Evolutionary conservation across 192 early-diverging fungal genomes (phyloP), one percentile per base, ranked within the genome.

Genomic region (Rhizoclosmatium sp.): DNA sequence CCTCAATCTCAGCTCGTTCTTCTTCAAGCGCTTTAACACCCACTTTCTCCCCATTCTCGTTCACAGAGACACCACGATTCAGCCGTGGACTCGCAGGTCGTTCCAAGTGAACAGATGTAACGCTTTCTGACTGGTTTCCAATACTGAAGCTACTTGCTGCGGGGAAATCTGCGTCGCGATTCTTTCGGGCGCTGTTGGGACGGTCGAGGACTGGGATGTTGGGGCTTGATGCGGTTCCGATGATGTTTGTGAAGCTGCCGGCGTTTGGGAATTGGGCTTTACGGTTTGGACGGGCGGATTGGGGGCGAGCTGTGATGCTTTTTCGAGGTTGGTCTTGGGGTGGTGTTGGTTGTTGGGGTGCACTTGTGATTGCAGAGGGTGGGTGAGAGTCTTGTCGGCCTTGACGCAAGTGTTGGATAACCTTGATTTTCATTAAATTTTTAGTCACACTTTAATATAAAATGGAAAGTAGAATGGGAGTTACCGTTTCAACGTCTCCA

Each of bases 221-320:
- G 10, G 61, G 31, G 19, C 62, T 21, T 2, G 61, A 40, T 76
- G 16, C 7, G 51, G 69, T 14, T 21, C 69, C 69, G 3, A 65
- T 60, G 12, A 42, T 51, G 64, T 45, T 65, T 59, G 80, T 85
- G 67, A 87, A 87, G 46, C 76, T 85, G 4, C 75, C 69, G 16
- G 84, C 80, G 10, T 75, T 58, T 41, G 88, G 88, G 70, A 83
- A 89, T 44, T 76, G 56, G 69, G 83, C 80, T 21, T 83, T 67
- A 31, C 88, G 76, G 3, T 84, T 84, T 4, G 88, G 88, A 2
- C 88, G 69, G 23, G 88, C 88, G 14, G 83, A 85, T 47, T 87
- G 85, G 16, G 88, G 88, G 45, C 87, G 79, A 42, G 59, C 47
- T 14, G 77, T 74, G 51, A 16, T 59, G 71, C 31, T 31, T 31